Evolutionary conservation across 129 eudicot genomes (phyloP).

Genomic region (Calendula officinalis): DNA sequence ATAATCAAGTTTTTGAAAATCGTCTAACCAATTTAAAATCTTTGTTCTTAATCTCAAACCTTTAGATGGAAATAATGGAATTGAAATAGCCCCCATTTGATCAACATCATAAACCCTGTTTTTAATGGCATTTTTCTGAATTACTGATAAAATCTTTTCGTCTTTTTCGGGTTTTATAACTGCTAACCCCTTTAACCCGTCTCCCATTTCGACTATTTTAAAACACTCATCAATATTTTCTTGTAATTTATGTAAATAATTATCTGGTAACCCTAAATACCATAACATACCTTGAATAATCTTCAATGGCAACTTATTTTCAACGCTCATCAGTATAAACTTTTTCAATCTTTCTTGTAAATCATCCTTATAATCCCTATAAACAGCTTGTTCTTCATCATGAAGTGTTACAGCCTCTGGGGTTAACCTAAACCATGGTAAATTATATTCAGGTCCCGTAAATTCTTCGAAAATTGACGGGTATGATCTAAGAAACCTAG

Average conservation of each 20-base stretch:
- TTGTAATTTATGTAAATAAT: constrained; percentile 42
- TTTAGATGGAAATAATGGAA: constrained; percentile 76
- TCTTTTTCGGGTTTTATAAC: constrained; percentile 24
- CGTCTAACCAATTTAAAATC: constrained; percentile 70
- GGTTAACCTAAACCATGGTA: constrained; percentile 88
- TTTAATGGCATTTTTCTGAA: constrained; percentile 61
- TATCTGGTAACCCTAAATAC: constrained; percentile 79
- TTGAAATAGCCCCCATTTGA: constrained; percentile 40
- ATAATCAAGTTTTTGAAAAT: constrained; percentile 68
- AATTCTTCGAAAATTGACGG: constrained; percentile 82
- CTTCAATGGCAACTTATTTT: constrained; percentile 66
- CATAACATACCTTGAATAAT: constrained; percentile 65
- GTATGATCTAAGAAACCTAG: constrained; percentile 59
- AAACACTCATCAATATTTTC: constrained; percentile 51
- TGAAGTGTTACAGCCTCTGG: constrained; percentile 48
- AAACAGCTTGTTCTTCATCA: constrained; percentile 53
- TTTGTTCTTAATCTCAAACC: constrained; percentile 70
- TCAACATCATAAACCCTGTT: constrained; percentile 43
- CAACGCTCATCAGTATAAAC: constrained; percentile 62
- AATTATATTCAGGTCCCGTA: constrained; percentile 54
- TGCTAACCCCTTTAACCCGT: constrained; percentile 67
- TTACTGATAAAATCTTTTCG: constrained; percentile 37
- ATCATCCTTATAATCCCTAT: constrained; percentile 47
- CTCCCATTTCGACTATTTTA: constrained; percentile 63
- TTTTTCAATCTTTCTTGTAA: constrained; percentile 54